phyloP scores from a whole-genome alignment of 768 basidiomycete species.

The Termitomyces sp. region DNA sequence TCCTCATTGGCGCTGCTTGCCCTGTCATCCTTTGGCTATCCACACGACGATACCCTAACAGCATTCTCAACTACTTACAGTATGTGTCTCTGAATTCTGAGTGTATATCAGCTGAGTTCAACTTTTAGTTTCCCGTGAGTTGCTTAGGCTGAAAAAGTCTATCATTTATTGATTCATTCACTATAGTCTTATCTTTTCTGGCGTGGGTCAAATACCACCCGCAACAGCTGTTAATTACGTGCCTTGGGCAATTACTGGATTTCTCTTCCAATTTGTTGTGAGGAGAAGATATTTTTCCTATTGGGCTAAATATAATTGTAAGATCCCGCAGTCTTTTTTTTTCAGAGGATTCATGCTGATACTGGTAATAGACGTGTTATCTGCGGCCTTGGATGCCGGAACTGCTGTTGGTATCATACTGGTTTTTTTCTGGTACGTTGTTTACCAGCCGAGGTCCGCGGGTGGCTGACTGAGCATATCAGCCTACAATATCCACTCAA shows the following conservation, averaged over 20 bases:
- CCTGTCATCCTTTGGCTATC: conserved; percentile 61
- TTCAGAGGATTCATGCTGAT: not conserved
- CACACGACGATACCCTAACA: conserved; percentile 58
- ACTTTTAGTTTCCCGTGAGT: conserved; percentile 43
- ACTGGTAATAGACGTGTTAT: conserved; percentile 51
- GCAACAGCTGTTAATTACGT: conserved; percentile 84
- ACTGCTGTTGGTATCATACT: conserved; percentile 61
- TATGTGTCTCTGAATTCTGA: conserved; percentile 26
- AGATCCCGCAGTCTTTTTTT: conserved; percentile 9
- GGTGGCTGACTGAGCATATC: not conserved
- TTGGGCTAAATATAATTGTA: conserved; percentile 80
- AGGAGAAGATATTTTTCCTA: conserved; percentile 62
- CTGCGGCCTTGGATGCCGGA: conserved; percentile 72
- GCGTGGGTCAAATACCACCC: conserved; percentile 67
- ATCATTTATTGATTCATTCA: not conserved
- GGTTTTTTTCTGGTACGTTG: conserved; percentile 62
- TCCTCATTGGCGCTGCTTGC: conserved; percentile 64
- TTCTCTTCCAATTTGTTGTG: conserved; percentile 73
- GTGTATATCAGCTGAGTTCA: not conserved
- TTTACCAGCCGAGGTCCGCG: not conserved
- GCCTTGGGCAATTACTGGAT: conserved; percentile 70
- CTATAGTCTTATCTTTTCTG: conserved; percentile 61
- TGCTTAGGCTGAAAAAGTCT: not conserved
- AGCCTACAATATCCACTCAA: conserved; percentile 43
- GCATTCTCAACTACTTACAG: conserved; percentile 64